A percentile compares a stretch with the other conserved stretches of the same genome.
These are phyloP conservation scores for Conringia planisiliqua DNA, from an alignment of 345 rosid genomes.

Conservation along the genomic window DNA sequence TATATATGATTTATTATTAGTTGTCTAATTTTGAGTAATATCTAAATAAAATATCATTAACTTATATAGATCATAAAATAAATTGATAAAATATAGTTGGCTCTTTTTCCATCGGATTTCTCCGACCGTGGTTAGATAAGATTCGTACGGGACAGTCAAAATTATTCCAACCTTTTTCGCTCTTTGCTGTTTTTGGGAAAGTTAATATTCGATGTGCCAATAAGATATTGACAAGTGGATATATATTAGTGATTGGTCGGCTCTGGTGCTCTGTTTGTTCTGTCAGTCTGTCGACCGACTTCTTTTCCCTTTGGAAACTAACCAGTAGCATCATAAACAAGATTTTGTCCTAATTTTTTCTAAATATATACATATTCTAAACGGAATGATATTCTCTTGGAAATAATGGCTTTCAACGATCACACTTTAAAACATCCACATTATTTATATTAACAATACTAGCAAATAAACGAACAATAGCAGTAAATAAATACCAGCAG, in stretches of 20 bases:
- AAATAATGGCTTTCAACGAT: too few relatives aligned
- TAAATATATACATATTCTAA: too few relatives aligned
- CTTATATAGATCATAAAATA: too few relatives aligned
- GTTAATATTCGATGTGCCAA: neutral
- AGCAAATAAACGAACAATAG: too few relatives aligned
- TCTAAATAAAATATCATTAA: too few relatives aligned
- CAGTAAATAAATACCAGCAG: neutral
- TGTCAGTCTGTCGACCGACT: neutral
- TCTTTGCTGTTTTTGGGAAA: neutral
- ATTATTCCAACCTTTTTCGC: neutral
- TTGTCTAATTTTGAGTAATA: too few relatives aligned
- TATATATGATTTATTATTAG: too few relatives aligned
- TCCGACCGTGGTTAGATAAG: slow-evolving; percentile 6
- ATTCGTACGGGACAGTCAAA: slow-evolving; percentile 3
- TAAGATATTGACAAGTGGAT: neutral
- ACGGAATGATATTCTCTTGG: too few relatives aligned
- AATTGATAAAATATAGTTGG: neutral
- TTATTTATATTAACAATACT: too few relatives aligned
- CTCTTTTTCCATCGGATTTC: neutral
- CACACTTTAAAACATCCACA: too few relatives aligned
- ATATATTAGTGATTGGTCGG: neutral
- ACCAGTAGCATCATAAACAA: neutral
- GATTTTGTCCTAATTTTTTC: too few relatives aligned
- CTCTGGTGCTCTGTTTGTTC: neutral
- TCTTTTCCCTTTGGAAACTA: neutral